Percentiles rank a stretch among this genome's conserved stretches.
Evolutionary conservation across 345 rosid species (phyloP).

Genomic region (Heritiera fomes): DNA sequence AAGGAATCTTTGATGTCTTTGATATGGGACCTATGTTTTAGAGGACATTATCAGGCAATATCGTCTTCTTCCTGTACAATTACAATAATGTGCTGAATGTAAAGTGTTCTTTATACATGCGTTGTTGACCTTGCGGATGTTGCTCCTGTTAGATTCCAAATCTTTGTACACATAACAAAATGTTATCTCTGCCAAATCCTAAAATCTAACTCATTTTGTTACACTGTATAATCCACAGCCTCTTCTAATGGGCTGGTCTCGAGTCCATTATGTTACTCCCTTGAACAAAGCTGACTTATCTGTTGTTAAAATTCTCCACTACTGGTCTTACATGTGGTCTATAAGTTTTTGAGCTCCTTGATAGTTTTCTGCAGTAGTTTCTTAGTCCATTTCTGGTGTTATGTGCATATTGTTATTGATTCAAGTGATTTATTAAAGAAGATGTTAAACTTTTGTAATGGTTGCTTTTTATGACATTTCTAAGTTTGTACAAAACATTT

Average conservation of each 20-base stretch:
- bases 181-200: background rate
- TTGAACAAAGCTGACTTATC: background rate
- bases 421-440: background rate
- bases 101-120: background rate
- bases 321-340: background rate
- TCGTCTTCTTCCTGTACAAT: background rate
- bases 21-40: background rate
- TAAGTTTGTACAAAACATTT: background rate
- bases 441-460: background rate
- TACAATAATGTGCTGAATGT: background rate
- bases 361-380: background rate
- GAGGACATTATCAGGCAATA: conserved; percentile 1
- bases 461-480: background rate
- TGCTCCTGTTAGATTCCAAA: background rate
- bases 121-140: background rate
- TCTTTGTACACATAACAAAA: background rate
- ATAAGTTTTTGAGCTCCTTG: background rate
- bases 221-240: background rate
- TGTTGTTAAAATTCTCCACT: background rate
- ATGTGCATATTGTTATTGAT: background rate
- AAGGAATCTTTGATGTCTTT: background rate
- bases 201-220: background rate
- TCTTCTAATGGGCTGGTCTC: background rate
- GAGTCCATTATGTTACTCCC: background rate
- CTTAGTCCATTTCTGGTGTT: background rate